Evolutionary conservation across 1,284 basidiomycete species (phyloP).

Genomic region (Ganoderma leucocontextum): DNA sequence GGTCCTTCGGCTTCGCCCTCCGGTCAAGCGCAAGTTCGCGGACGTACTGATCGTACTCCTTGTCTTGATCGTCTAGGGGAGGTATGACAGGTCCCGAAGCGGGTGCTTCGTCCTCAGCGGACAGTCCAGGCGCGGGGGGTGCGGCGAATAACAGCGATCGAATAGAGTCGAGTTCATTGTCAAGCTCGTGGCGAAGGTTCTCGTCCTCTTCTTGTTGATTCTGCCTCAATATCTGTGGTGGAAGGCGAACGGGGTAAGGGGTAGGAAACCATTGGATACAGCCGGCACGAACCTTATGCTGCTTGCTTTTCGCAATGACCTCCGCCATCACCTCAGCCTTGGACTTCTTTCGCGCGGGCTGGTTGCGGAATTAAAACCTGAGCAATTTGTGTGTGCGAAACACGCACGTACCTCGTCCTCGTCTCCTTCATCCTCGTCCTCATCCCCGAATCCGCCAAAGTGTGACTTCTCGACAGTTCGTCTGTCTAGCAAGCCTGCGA

Average conservation of each 20-base stretch:
- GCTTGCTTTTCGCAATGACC: slow-evolving; percentile 97
- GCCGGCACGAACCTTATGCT: slow-evolving; percentile 74
- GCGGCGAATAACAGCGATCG: slow-evolving; percentile 78
- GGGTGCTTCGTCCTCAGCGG: neutral
- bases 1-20: slow-evolving; percentile 93
- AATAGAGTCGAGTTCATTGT: slow-evolving; percentile 88
- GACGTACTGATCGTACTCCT: slow-evolving; percentile 91
- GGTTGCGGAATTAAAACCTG: slow-evolving; percentile 13
- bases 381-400: neutral
- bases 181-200: slow-evolving; percentile 87
- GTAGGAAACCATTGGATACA: neutral
- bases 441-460: slow-evolving; percentile 86
- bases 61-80: slow-evolving; percentile 41
- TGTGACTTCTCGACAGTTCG: slow-evolving; percentile 75
- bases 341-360: slow-evolving; percentile 86
- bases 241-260: slow-evolving; percentile 6
- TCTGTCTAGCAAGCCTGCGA: slow-evolving; percentile 71
- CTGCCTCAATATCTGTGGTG: slow-evolving; percentile 80
- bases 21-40: slow-evolving; percentile 94
- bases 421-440: slow-evolving; percentile 66
- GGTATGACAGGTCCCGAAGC: slow-evolving; percentile 11
- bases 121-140: slow-evolving; percentile 46
- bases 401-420: slow-evolving; percentile 52
- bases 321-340: slow-evolving; percentile 99
- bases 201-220: slow-evolving; percentile 89